Conservation (phyloP, 352 stramenopile species). For the Plasmopara viticola region DNA sequence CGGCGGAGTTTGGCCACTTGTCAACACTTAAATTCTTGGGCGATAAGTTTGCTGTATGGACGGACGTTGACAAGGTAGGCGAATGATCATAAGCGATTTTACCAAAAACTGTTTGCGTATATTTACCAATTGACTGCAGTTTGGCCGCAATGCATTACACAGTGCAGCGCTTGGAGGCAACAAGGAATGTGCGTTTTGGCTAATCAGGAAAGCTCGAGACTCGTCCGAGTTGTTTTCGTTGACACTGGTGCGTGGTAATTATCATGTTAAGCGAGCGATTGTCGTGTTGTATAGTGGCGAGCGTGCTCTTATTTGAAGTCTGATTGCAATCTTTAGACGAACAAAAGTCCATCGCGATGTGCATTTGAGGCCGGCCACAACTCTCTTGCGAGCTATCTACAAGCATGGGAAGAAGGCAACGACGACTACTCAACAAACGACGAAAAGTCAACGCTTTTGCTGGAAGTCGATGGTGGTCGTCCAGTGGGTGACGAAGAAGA, state of each 20-base stretch:
- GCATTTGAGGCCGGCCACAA: conserved; percentile 83
- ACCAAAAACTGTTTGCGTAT: no score
- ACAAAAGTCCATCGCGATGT: conserved; percentile 83
- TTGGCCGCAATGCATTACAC: conserved; percentile 80
- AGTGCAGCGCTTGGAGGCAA: conserved; percentile 73
- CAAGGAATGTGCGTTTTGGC: conserved; percentile 78
- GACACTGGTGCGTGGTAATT: conserved; percentile 43
- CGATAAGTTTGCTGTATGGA: conserved; percentile 74
- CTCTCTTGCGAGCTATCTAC: conserved; percentile 63
- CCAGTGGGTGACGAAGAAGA: conserved; percentile 40
- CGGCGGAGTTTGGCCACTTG: conserved; percentile 68
- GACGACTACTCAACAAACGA: conserved; percentile 80
- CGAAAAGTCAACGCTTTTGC: conserved; percentile 29
- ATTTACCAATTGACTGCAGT: conserved; percentile 29
- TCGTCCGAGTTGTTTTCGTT: conserved; percentile 64
- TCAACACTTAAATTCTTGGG: conserved; percentile 73
- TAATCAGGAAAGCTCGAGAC: conserved; percentile 64
- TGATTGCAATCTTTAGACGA: conserved; percentile 41
- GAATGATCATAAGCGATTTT: background rate
- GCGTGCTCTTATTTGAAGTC: conserved; percentile 3
- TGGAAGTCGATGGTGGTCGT: conserved; percentile 23
- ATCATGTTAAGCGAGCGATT: conserved; percentile 6
- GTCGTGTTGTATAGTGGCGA: conserved; percentile 5
- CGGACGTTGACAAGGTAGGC: conserved; percentile 68
- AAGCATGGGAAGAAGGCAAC: conserved; percentile 85